Conservation (phyloP, 257 asterid species). For the Plantago elongata region DNA sequence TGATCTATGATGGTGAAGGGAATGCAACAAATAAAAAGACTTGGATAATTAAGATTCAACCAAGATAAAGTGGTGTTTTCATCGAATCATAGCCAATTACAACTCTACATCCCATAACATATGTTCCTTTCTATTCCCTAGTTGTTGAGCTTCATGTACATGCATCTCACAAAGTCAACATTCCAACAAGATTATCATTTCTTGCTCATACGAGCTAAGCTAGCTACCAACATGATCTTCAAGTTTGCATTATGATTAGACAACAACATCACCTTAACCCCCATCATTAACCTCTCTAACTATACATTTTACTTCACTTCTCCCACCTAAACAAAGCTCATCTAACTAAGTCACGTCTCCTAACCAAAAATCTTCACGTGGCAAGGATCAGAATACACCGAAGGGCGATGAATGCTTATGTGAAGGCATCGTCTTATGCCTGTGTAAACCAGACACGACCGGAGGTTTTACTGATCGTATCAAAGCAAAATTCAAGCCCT, state of each 20-base stretch:
- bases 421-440: conserved; percentile 33
- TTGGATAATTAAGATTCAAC: not conserved
- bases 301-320: conserved; percentile 11
- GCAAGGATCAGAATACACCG: conserved; percentile 35
- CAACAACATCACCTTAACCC: conserved; percentile 18
- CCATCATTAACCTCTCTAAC: conserved; percentile 25
- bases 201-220: not conserved
- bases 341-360: conserved; percentile 4
- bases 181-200: conserved; percentile 1
- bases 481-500: conserved; percentile 75
- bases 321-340: conserved; percentile 20
- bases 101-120: not conserved
- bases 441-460: conserved; percentile 29
- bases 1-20: too few relatives aligned
- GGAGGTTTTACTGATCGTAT: conserved; percentile 69
- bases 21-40: not conserved
- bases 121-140: not conserved
- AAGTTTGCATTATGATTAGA: conserved; percentile 18
- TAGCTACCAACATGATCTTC: not conserved
- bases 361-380: conserved; percentile 16
- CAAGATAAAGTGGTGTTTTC: conserved; percentile 1
- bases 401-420: conserved; percentile 38
- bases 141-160: conserved; percentile 11
- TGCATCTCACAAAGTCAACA: conserved; percentile 6
- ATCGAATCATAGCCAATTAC: conserved; percentile 3